Base-by-base conservation (phyloP, 2,329 filamentous ascomycete species). In the Alternaria incomplexa region DNA sequence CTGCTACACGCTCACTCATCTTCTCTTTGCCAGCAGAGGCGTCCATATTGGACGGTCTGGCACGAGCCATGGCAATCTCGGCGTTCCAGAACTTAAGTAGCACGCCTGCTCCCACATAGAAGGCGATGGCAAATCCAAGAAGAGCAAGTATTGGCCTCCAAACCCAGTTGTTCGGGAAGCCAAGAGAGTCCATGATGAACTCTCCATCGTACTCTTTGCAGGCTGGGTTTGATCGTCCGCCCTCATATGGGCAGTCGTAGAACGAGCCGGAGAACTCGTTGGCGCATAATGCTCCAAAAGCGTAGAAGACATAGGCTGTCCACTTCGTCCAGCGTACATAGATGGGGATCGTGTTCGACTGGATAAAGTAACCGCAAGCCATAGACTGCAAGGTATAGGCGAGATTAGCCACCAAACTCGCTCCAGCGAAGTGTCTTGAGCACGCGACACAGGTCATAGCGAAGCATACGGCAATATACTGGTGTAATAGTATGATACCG, bases 281-380 rank as follows among this genome's bases (percentile, higher is more conserved):
- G 3, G 87, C 87, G 47, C 84, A 88, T 7, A 93, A 84, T 3
- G 90, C 90, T 0, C 90, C 89, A 70, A 93, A 92, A 0, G 85
- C 86, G 70, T 93, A 93, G 73, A 88, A 91, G 22, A 85, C 84
- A 66, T 89, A 90, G 1, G 87, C 86, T 23, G 85, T 84, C 82
- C 88, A 91, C 73, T 93, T 93, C 2, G 91, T 81, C 91, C 91
- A 94, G 58, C 91, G 85, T n/a, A 93, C 87, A 70, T 93, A 94
- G 1, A 93, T 83, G 0, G 91, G 90, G 4, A 94, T 91, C 6
- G 89, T 88, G 56, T 91, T 88, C 11, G 85, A 84, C 75, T 93
- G 91, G 13, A 93, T 88, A 67, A 94, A 93, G 77, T 90, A 93
- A 1, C 91, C 91, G 66, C 91, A 93, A 0, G 89, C 89, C 82